Evolutionary conservation across 306 rosid species (phyloP).

Genomic region (Lotus japonicus): DNA sequence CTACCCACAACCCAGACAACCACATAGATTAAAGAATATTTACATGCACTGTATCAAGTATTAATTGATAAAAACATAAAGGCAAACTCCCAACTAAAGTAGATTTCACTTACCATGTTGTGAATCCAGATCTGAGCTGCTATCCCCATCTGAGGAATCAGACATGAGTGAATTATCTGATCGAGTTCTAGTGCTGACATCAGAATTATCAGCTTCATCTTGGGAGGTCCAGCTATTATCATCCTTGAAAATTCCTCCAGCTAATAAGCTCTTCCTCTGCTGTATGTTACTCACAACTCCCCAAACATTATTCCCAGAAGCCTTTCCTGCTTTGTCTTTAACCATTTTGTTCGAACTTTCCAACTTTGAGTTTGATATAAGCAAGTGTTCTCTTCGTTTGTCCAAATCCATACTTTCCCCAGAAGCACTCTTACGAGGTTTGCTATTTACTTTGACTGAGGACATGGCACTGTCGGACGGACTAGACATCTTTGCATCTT

Average conservation of each 20-base stretch:
- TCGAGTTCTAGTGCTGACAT: conserved; percentile 54
- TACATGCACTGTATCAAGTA: conserved; percentile 9
- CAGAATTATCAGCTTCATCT: conserved; percentile 42
- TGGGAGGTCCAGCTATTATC: conserved; percentile 54
- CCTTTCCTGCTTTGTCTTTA: conserved; percentile 30
- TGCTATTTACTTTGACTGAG: conserved; percentile 25
- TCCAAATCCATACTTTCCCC: conserved; percentile 12
- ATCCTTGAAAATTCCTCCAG: conserved; percentile 55
- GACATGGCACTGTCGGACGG: conserved; percentile 34
- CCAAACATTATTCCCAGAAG: conserved; percentile 14
- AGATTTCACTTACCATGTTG: conserved; percentile 29
- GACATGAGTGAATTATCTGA: conserved; percentile 50
- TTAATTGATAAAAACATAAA: background rate
- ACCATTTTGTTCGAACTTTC: conserved; percentile 25
- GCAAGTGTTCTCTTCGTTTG: conserved; percentile 23
- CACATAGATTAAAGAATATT: background rate
- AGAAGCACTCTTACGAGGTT: conserved; percentile 28
- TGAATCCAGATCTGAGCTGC: too few relatives aligned
- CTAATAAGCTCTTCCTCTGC: conserved; percentile 39
- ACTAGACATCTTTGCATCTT: conserved; percentile 25
- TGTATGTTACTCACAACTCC: conserved; percentile 29
- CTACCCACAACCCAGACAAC: background rate
- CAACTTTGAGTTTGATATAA: conserved; percentile 27
- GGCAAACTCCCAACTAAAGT: conserved; percentile 2
- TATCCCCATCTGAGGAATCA: conserved; percentile 53